These are phyloP conservation scores for Cryptococcus amylolentus DNA, from an alignment of 1,284 basidiomycete species.

Conservation along the genomic window DNA sequence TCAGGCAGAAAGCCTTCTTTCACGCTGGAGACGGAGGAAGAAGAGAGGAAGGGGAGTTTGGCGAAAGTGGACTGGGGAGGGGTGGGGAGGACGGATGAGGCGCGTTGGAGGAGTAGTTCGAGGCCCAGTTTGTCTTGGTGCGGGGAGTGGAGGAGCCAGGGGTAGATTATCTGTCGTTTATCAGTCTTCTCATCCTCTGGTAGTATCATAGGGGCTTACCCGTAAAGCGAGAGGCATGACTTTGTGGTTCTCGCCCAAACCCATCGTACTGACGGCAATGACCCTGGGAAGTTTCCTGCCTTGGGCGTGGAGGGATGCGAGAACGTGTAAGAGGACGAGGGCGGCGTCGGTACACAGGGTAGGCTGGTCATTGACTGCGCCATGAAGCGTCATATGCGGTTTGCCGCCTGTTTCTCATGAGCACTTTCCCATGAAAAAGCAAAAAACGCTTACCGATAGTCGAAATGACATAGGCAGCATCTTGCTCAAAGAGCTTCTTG, in stretches of 20 bases:
- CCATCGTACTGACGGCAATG: slow-evolving; percentile 29
- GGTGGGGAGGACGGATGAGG: slow-evolving; percentile 6
- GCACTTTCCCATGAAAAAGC: neutral
- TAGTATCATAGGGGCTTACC: slow-evolving; percentile 15
- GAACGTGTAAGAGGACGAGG: slow-evolving; percentile 15
- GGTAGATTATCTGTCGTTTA: slow-evolving; percentile 19
- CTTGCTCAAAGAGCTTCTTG: slow-evolving; percentile 12
- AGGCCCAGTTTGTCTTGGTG: slow-evolving; percentile 31
- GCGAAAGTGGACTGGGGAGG: slow-evolving; percentile 1
- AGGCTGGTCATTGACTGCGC: slow-evolving; percentile 22
- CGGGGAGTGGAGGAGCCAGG: slow-evolving; percentile 17
- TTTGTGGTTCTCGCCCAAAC: slow-evolving; percentile 25
- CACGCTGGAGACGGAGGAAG: neutral
- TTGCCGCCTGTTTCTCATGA: slow-evolving; percentile 12
- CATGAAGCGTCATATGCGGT: slow-evolving; percentile 13
- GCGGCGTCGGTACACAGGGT: slow-evolving; percentile 21
- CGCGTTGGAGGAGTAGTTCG: slow-evolving; percentile 25
- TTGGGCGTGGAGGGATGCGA: slow-evolving; percentile 4
- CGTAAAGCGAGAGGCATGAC: slow-evolving; percentile 20
- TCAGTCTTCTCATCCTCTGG: neutral
- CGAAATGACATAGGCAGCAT: slow-evolving; percentile 24
- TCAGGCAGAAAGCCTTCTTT: slow-evolving; percentile 20
- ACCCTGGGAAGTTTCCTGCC: slow-evolving; percentile 15
- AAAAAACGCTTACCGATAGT: slow-evolving; percentile 23
- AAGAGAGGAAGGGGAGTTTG: slow-evolving; percentile 8